Evolutionary conservation across 768 basidiomycete species (phyloP).

Genomic region (Kwoniella mangroviensis): DNA sequence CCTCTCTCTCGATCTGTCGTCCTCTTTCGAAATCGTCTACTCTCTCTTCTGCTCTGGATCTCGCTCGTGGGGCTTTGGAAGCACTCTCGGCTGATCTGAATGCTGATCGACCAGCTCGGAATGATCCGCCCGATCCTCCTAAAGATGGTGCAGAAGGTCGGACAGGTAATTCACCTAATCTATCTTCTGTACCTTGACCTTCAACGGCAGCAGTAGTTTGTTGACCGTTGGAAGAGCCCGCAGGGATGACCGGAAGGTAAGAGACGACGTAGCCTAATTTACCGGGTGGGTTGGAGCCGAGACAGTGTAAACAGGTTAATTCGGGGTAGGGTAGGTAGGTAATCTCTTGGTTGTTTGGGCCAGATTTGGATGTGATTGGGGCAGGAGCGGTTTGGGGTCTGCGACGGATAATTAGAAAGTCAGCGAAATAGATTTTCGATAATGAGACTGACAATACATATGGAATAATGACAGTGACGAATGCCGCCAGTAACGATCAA

Average conservation of each 20-base stretch:
- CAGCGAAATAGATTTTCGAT: background rate
- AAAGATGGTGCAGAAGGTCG: slow-evolving; percentile 6
- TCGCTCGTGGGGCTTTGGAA: background rate
- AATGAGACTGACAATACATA: no score
- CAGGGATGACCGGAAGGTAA: slow-evolving; percentile 18
- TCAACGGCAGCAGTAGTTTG: background rate
- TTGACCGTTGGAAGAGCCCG: background rate
- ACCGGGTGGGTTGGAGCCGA: slow-evolving; percentile 24
- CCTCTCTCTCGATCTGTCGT: slow-evolving; percentile 22
- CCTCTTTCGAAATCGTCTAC: slow-evolving; percentile 16
- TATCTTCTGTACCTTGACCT: background rate
- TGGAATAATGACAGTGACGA: no score
- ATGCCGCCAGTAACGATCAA: no score
- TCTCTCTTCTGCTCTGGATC: slow-evolving; percentile 21
- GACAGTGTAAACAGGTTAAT: slow-evolving; percentile 24
- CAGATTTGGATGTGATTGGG: slow-evolving; percentile 11
- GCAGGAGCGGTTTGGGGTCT: slow-evolving; percentile 9
- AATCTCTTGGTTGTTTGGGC: slow-evolving; percentile 6
- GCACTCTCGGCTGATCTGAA: slow-evolving; percentile 11
- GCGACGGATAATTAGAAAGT: background rate
- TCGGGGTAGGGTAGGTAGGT: slow-evolving; percentile 23
- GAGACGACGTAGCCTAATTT: slow-evolving; percentile 27
- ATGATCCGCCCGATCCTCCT: background rate
- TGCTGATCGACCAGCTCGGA: slow-evolving; percentile 7
- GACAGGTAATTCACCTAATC: slow-evolving; percentile 1